Base-by-base conservation (phyloP, 2,329 filamentous ascomycete species). In the Teratosphaeria viscida region DNA sequence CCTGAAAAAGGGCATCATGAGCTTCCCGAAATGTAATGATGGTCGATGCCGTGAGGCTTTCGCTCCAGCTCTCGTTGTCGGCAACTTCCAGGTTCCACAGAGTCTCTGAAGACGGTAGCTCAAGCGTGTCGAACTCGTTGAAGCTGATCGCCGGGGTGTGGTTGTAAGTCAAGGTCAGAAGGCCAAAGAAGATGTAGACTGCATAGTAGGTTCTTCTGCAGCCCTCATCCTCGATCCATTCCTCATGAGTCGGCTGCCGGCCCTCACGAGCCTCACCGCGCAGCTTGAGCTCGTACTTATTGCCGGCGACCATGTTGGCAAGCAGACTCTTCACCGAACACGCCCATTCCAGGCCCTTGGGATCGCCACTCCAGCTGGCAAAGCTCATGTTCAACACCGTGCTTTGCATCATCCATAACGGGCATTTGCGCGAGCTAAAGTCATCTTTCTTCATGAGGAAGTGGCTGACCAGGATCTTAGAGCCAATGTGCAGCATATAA, bases 371-470 rank as follows among this genome's bases (percentile, higher is more conserved):
- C 94, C 94, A 99, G 79, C 92, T 97, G 59, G 94, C 91, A 73
- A 99, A 97, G 65, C 96, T 87, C 94, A 97, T 97, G 80, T 99
- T 99, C 60, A 99, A 80, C 58, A 99, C 79, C 3, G 92, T 95
- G 73, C 90, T 90, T 74, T 99, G 94, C 90, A 97, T 97, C 55
- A 92, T 94, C 92, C 94, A 97, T 14, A 99, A 77, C 3, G 94
- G 94, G 70, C 92, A 97, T 74, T 96, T 97, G 68, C 92, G 86
- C 8, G 94, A 97, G 79, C 92, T 96, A 75, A 97, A 97, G 76
- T 95, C 96, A 74, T 96, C 92, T 80, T 96, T 96, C 78, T 96
- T 95, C 76, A 96, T 91, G 63, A 99, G 76, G 74, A 97, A 97
- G 73, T 96, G 90, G 72, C 95, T 96, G 68, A 97, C 92, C 19